These are phyloP conservation scores for Setaria italica DNA, from an alignment of 202 grass and related monocot species.

Conservation along the genomic window DNA sequence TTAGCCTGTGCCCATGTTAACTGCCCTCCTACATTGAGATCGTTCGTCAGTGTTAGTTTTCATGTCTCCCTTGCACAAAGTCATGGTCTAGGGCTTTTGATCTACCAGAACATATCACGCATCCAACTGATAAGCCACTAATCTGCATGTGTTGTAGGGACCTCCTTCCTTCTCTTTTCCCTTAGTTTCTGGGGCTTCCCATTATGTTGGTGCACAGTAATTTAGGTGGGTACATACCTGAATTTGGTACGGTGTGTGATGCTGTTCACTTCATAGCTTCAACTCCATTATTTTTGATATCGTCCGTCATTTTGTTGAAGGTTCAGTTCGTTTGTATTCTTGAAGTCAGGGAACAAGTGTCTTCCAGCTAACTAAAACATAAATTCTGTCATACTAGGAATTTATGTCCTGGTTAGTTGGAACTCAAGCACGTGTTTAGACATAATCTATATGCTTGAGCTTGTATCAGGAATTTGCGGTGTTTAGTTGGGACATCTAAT, in stretches of 20 bases:
- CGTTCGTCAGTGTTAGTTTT: background rate
- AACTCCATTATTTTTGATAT: constrained; percentile 8
- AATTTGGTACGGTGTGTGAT: background rate
- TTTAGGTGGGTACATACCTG: background rate
- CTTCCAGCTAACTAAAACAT: background rate
- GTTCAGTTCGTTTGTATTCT: background rate
- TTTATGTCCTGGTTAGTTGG: constrained; percentile 10
- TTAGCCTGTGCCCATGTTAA: background rate
- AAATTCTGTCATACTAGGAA: background rate
- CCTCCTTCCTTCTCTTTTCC: background rate
- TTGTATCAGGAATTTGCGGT: constrained; percentile 30
- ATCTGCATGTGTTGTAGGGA: background rate
- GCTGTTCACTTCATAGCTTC: background rate
- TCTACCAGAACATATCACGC: background rate
- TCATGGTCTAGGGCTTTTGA: background rate
- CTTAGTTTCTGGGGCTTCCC: background rate
- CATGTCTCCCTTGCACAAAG: constrained; percentile 7
- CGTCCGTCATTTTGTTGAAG: background rate
- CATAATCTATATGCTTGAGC: background rate
- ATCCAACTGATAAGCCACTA: constrained; percentile 10
- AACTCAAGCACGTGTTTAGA: background rate
- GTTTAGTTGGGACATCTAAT: constrained; percentile 12
- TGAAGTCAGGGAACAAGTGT: background rate
- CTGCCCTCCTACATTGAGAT: constrained; percentile 29
- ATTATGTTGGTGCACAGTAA: background rate